Percentiles rank a stretch among this genome's conserved stretches.
These are phyloP conservation scores for Colletotrichum orchidophilum DNA, from an alignment of 2,329 filamentous ascomycete genomes.

Conservation along the genomic window DNA sequence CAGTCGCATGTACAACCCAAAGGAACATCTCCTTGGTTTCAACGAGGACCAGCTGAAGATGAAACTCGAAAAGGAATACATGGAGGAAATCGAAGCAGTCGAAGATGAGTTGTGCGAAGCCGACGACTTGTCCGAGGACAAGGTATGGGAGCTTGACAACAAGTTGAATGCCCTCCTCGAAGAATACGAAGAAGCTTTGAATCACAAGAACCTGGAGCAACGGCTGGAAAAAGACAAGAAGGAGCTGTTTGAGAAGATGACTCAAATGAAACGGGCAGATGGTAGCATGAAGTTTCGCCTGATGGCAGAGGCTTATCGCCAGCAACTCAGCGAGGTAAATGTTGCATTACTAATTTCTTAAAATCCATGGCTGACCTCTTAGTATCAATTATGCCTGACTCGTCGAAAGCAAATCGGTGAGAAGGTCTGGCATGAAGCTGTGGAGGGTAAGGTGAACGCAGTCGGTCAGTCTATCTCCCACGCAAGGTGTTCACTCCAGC, in stretches of 20 bases:
- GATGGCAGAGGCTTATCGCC: constrained; percentile 14
- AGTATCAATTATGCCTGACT: constrained; percentile 24
- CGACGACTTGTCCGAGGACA: neutral
- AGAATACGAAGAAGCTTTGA: neutral
- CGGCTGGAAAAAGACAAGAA: neutral
- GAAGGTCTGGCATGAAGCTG: neutral
- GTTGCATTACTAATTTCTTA: fast-evolving
- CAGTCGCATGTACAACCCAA: neutral
- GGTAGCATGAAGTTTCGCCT: neutral
- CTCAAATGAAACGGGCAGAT: neutral
- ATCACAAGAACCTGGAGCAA: neutral
- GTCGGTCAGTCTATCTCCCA: neutral
- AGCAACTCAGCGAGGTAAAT: constrained; percentile 14
- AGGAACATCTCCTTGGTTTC: constrained; percentile 21
- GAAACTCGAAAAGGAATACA: neutral
- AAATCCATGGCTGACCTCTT: neutral
- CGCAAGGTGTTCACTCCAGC: fast-evolving
- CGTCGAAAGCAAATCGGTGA: neutral
- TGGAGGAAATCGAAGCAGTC: neutral
- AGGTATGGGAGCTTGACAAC: neutral
- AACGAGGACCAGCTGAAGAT: neutral
- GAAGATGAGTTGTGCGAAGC: neutral
- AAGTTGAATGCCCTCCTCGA: neutral
- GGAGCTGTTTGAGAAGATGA: neutral
- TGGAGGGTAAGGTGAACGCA: constrained; percentile 4